Conservation (phyloP, 2,329 filamentous ascomycete genomes). For the Elsinoe australis region DNA sequence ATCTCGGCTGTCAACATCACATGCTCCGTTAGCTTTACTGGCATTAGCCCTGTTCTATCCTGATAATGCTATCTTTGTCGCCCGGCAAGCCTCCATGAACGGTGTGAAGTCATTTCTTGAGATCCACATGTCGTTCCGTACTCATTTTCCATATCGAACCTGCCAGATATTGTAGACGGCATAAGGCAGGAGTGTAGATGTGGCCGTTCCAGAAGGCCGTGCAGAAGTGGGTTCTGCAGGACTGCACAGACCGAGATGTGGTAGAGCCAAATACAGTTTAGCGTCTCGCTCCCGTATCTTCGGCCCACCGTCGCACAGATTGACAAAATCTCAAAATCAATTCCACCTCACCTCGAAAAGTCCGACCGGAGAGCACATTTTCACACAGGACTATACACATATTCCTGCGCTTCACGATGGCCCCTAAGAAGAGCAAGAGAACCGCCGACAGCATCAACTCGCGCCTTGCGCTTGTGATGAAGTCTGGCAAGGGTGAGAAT, state of each 20-base stretch:
- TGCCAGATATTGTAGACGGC: constrained; percentile 7
- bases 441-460: constrained; percentile 72
- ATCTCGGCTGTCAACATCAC: constrained; percentile 8
- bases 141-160: constrained; percentile 1
- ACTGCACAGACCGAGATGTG: neutral
- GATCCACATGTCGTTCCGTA: neutral
- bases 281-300: constrained; percentile 3
- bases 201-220: constrained; percentile 8
- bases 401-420: constrained; percentile 46
- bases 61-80: neutral
- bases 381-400: constrained; percentile 19
- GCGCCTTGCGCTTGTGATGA: constrained; percentile 62
- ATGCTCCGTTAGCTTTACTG: constrained; percentile 1
- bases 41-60: neutral
- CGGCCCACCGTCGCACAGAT: constrained; percentile 10
- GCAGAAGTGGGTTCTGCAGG: too few relatives aligned
- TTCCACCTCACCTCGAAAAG: constrained; percentile 2
- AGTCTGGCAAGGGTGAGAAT: constrained; percentile 49
- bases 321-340: constrained; percentile 14
- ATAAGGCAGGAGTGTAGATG: constrained; percentile 1
- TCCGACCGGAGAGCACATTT: constrained; percentile 21
- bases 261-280: neutral
- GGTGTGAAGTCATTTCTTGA: neutral
- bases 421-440: constrained; percentile 77
- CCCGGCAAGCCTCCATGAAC: neutral